These are phyloP conservation scores for Aspergillus neotritici DNA, from an alignment of 2,329 filamentous ascomycete genomes.

Conservation along the genomic window DNA sequence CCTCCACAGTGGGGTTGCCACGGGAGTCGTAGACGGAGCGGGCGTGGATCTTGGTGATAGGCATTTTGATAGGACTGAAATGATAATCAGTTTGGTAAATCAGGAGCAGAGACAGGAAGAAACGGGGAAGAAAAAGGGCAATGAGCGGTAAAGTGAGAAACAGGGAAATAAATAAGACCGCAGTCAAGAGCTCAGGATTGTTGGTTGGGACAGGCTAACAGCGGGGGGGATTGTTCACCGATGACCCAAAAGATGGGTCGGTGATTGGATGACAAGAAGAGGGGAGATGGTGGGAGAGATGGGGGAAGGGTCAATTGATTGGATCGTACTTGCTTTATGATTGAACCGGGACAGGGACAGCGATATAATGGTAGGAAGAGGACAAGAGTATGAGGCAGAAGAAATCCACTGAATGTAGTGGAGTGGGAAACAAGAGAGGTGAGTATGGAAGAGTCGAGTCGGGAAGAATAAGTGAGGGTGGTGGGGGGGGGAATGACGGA, in stretches of 20 bases:
- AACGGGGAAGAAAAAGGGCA: conserved; percentile 9
- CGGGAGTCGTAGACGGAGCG: conserved; percentile 98
- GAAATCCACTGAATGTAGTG: background rate
- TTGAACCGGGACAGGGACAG: background rate
- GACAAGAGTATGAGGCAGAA: background rate
- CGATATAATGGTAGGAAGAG: background rate
- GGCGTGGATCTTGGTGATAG: conserved; percentile 83
- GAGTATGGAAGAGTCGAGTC: conserved; percentile 6
- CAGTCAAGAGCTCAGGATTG: conserved; percentile 14
- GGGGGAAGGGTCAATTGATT: conserved; percentile 17
- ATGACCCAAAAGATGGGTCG: conserved; percentile 33
- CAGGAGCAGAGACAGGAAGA: conserved; percentile 17
- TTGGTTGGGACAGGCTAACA: conserved; percentile 27
- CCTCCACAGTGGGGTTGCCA: conserved; percentile 96
- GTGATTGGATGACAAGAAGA: conserved; percentile 16
- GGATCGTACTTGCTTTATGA: conserved; percentile 3
- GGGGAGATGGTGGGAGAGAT: conserved; percentile 10
- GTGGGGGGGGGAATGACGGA: conserved; percentile 8
- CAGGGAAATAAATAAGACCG: conserved; percentile 13
- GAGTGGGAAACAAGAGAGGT: background rate
- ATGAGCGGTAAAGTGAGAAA: conserved; percentile 6
- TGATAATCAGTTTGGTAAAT: conserved; percentile 17
- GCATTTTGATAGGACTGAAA: conserved; percentile 58
- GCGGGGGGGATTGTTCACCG: conserved; percentile 34
- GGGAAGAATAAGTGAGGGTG: background rate